Evolutionary conservation across 2,329 filamentous ascomycete genomes (phyloP), one percentile per base, ranked within the genome.

Genomic region (Grosmannia huntii): DNA sequence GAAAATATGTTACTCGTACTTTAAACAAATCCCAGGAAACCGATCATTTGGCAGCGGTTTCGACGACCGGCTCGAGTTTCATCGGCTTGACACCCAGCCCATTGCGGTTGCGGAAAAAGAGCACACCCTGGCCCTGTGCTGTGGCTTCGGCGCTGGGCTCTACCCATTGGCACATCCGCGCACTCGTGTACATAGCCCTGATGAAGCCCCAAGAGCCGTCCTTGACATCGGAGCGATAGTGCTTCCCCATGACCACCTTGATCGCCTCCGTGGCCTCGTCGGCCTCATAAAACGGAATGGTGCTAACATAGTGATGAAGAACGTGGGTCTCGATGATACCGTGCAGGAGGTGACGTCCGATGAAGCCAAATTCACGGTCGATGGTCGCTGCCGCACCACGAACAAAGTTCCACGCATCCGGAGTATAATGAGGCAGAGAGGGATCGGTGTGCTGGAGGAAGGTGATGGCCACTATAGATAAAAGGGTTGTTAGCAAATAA

Each of bases 271-370:
- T 62, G 31, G 64, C 64, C 60, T 66, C 64, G 58, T 66, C 64
- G n/a, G 64, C 64, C 36, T 66, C 55, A 58, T 66, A 66, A 49
- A 66, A 66, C 62, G 91, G 91, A 64, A 97, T 97, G 67, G 84
- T 90, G 74, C 87, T 92, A 71, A 96, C 83, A 74, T 95, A 96
- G 81, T 96, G 91, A 80, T 97, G 91, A 60, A 95, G 87, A 60
- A 97, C 91, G 75, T 97, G 91, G 51, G 91, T 96, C 79, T 96
- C 91, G 71, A 96, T 86, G 73, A 96, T 96, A 67, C 90, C 91
- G 79, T 96, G 91, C 71, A 96, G 79, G 62, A 96, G 80, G 64
- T 86, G 80, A 66, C 90, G 89, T 60, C 91, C 91, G 68, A 96
- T 85, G 77, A 96, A 96, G 62, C 92, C 92, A 68, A 96, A 95